Conservation (phyloP, 495 filamentous ascomycete genomes). For the Bacidia rubella region DNA sequence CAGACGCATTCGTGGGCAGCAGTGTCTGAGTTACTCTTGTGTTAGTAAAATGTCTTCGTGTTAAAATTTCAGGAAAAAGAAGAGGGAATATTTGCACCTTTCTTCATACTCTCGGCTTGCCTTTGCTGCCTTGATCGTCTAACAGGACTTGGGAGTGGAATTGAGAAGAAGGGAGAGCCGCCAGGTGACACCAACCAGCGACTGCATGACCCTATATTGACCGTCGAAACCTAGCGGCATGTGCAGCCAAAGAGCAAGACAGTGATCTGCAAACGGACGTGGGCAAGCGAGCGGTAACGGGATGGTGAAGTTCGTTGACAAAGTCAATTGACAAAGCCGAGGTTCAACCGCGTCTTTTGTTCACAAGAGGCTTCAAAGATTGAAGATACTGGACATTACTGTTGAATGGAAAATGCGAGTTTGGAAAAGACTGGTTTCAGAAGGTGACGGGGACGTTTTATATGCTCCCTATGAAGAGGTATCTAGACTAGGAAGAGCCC, state of each 20-base stretch:
- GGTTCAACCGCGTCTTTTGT: neutral
- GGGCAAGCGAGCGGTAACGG: neutral
- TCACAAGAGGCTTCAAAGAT: too few species aligned
- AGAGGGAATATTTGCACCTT: neutral
- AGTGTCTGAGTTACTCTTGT: constrained; percentile 11
- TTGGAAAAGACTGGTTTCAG: too few species aligned
- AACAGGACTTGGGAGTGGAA: neutral
- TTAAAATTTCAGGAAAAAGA: neutral
- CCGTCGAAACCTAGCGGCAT: neutral
- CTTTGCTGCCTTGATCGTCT: neutral
- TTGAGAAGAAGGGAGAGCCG: neutral
- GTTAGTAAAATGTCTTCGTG: neutral
- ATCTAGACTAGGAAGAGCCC: too few species aligned
- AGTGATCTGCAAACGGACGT: neutral
- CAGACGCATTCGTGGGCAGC: constrained; percentile 49
- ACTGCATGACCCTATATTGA: neutral
- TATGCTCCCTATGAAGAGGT: too few species aligned
- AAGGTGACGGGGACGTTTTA: too few species aligned
- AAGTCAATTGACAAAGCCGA: neutral
- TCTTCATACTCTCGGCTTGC: neutral
- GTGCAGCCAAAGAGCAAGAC: neutral
- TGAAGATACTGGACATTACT: too few species aligned
- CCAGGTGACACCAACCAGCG: neutral
- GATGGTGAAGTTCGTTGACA: neutral
- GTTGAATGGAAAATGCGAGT: too few species aligned